Evolutionary conservation across 129 eudicot species (phyloP).

Genomic region (Dittrichia graveolens): DNA sequence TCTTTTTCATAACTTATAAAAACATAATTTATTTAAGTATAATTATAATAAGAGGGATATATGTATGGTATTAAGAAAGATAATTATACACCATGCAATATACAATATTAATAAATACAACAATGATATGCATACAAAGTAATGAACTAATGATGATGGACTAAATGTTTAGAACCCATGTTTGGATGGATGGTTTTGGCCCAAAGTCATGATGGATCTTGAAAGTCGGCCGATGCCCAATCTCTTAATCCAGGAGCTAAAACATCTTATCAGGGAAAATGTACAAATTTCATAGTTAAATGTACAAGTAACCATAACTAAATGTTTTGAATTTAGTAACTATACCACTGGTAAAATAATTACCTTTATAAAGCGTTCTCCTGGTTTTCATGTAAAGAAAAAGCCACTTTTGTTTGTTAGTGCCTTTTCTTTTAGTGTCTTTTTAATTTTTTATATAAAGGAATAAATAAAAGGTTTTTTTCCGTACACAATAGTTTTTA

Average conservation of each 20-base stretch:
- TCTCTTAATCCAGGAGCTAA: not conserved
- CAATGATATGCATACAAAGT: too few species aligned
- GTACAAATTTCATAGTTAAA: not conserved
- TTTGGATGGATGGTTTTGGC: slow-evolving; percentile 37
- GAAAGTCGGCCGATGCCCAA: slow-evolving; percentile 33
- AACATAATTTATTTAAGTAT: too few species aligned
- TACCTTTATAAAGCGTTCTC: slow-evolving; percentile 31
- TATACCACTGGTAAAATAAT: slow-evolving; percentile 19
- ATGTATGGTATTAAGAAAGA: too few species aligned
- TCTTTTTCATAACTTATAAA: too few species aligned
- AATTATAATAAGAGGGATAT: too few species aligned
- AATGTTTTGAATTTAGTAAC: slow-evolving; percentile 1
- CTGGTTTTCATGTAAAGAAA: slow-evolving; percentile 54
- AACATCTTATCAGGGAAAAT: not conserved
- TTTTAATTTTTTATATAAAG: not conserved
- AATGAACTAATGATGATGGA: not conserved
- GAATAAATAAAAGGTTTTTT: too few species aligned
- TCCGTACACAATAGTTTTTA: too few species aligned
- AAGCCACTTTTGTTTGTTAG: slow-evolving; percentile 36
- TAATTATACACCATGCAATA: too few species aligned
- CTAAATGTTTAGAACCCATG: slow-evolving; percentile 22
- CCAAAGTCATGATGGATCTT: slow-evolving; percentile 30
- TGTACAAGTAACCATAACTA: not conserved
- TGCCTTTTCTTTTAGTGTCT: slow-evolving; percentile 15
- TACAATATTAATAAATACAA: too few species aligned